phyloP scores from a whole-genome alignment of 257 asterid species.

The Osmanthus fragrans region DNA sequence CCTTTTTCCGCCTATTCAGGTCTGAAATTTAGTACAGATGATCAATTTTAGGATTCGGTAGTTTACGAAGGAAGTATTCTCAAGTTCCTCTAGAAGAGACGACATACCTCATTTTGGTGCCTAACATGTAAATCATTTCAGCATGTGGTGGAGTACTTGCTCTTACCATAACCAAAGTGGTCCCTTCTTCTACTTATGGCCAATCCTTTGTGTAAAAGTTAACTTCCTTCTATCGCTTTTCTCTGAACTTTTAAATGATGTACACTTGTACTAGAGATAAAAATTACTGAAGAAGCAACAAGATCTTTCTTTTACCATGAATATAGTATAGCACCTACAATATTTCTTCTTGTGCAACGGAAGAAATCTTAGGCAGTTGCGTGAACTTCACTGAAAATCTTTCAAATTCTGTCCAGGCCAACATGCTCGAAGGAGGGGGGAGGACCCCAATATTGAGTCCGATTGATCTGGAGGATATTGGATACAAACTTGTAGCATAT shows the following conservation, averaged over 20 bases:
- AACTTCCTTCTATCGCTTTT: conserved; percentile 5
- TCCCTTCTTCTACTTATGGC: neutral
- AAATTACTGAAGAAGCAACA: neutral
- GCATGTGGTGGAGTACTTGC: neutral
- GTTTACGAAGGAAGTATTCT: neutral
- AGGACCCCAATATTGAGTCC: conserved; percentile 88
- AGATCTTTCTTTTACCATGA: neutral
- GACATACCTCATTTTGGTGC: conserved; percentile 2
- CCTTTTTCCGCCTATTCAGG: conserved; percentile 1
- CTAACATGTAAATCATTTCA: neutral
- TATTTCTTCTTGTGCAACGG: neutral
- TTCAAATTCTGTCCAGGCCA: conserved; percentile 57
- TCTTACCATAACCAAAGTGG: neutral
- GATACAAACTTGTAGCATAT: conserved; percentile 88
- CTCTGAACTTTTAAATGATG: neutral
- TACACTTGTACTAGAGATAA: conserved; percentile 13
- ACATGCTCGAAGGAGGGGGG: conserved; percentile 99
- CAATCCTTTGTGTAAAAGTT: neutral
- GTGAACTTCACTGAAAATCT: conserved; percentile 20
- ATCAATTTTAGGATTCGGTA: neutral
- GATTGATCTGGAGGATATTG: conserved; percentile 76
- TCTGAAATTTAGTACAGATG: neutral
- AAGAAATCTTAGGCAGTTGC: conserved; percentile 2
- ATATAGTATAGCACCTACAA: neutral
- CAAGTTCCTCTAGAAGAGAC: neutral